Evolutionary conservation across 2,329 filamentous ascomycete genomes (phyloP), one percentile per base, ranked within the genome.

Genomic region (Gnomoniopsis sp.): DNA sequence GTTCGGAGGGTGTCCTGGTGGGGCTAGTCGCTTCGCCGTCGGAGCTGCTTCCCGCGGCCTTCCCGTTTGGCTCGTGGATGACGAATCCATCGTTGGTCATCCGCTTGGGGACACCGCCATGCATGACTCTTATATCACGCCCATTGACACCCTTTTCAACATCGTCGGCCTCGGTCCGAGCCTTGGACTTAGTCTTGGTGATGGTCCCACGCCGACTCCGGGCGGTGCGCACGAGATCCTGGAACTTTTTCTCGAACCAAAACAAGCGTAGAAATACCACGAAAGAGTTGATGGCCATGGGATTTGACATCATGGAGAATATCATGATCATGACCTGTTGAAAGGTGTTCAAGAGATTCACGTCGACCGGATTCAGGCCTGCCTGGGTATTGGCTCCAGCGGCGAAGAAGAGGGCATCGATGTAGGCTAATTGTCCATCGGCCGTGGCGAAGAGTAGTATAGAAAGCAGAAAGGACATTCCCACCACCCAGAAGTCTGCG

Each of bases 201-300:
- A 88, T 73, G 38, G 82, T 88, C 55, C 82, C 80, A 55, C 93
- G 85, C 55, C 87, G 78, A 47, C 76, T 79, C 56, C 86, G 84
- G 1, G 90, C 87, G 66, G 96, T 90, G 36, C 81, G 81, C 15
- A 89, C 92, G 64, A 96, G 84, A 66, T 90, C 82, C 70, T 96
- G 89, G 70, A 99, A 98, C 8, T 93, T 86, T 73, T 96, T 96
- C 74, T 99, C 93, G 70, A 99, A 99, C 93, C 93, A 99, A 74
- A 96, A 97, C 1, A 99, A 79, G 26, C 95, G 89, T 15, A 98
- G 81, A 66, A 96, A 93, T 8, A 99, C 95, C 48, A 99, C 91
- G 48, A 85, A 89, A 2, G 89, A 85, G 69, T 96, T 87, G 66
- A 96, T 88, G 49, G 89, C 87, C 62, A 96, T 95, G 0, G 92